phyloP scores from a whole-genome alignment of 2,329 filamentous ascomycete species.

The Madurella mycetomatis region DNA sequence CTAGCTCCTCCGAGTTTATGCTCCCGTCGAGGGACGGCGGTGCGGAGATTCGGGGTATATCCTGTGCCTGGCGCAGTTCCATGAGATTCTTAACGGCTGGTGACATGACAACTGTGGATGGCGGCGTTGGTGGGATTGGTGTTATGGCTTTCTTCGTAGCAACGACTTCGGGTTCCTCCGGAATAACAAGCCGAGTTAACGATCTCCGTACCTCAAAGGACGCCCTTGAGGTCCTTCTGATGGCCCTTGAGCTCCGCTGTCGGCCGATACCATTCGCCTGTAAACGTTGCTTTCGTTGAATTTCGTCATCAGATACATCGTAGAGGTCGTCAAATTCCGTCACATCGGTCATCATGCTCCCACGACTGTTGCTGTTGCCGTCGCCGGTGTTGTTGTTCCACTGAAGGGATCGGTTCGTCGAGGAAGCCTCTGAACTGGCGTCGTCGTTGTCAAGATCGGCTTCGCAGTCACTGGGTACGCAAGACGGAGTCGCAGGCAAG shows the following conservation, averaged over 20 bases:
- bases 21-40: conserved; percentile 89
- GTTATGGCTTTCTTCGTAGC: conserved; percentile 49
- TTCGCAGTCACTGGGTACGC: conserved; percentile 46
- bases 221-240: conserved; percentile 40
- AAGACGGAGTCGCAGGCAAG: conserved; percentile 57
- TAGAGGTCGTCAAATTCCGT: conserved; percentile 85
- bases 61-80: conserved; percentile 55
- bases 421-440: conserved; percentile 38
- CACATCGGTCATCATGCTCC: conserved; percentile 58
- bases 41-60: conserved; percentile 69
- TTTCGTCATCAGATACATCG: conserved; percentile 77
- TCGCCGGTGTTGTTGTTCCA: conserved; percentile 45
- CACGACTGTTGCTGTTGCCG: conserved; percentile 36
- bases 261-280: conserved; percentile 37
- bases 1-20: conserved; percentile 81
- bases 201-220: conserved; percentile 33
- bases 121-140: conserved; percentile 60
- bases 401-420: conserved; percentile 52
- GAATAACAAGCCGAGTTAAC: conserved; percentile 52
- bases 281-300: conserved; percentile 42
- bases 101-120: conserved; percentile 68
- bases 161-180: conserved; percentile 36
- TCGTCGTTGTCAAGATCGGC: conserved; percentile 39
- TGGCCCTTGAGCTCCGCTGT: conserved; percentile 35
- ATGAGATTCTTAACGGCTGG: conserved; percentile 71